Evolutionary conservation across 306 rosid species (phyloP), one percentile per base, ranked within the genome.

Genomic region (Oxytropis ochrocephala): DNA sequence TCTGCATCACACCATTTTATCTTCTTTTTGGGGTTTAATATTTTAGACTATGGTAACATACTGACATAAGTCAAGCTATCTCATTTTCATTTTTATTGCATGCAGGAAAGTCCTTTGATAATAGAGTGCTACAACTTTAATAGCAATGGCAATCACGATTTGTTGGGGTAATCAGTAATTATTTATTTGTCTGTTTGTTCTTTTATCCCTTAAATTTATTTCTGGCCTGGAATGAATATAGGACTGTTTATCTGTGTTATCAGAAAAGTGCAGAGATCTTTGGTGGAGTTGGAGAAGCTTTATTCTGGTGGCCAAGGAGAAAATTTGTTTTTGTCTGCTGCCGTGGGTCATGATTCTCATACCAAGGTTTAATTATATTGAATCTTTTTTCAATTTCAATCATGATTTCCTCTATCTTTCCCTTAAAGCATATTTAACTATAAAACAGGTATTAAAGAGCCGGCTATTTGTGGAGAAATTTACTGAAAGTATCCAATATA

Each of bases 91-190:
- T 84, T 52, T 67, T 62, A 35, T 46, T 71, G 61, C 77, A 69
- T 75, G 71, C 97, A 95, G 99, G 99, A 95, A 60, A 82, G 35
- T 74, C 91, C 96, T 14, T 80, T 95, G 69, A 69, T 89, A 77
- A 81, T 91, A 62, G 97, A 95, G 85, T 91, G 99, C 82, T 95
- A 80, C 77, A 89, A 89, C 83, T 95, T 85, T 75, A 91, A 95
- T 76, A 83, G 78, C 90, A 91, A 82, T 74, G 99, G 99, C 18
- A 95, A 87, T 57, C 99, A 95, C 79, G 99, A 95, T 83, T 83
- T 89, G 84, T 78, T 95, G 71, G 99, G 99, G 99, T 91, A 91
- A 84, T 53, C 49, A 44, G n/a, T 55, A n/a, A 65, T 70, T 70
- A 16, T 76, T 42, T 53, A 62, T 69, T 63, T 65, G 58, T 50